Conservation (phyloP, 2,329 filamentous ascomycete species). For the Paramyrothecium sp. region DNA sequence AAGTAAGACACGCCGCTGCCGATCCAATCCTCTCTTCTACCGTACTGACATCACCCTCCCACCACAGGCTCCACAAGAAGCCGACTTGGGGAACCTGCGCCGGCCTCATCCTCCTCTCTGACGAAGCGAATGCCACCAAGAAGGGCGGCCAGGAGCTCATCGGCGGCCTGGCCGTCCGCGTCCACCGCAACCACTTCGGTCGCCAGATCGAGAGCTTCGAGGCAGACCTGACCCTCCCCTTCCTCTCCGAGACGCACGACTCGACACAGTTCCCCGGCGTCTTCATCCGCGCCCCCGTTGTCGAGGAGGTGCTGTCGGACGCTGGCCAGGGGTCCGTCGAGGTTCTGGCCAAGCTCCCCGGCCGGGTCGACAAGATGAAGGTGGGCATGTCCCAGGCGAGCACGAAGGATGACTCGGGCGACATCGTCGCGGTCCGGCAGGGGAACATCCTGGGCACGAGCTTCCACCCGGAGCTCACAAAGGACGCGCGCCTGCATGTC, state of each 20-base stretch:
- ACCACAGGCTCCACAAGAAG: slow-evolving; percentile 65
- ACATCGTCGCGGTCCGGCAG: slow-evolving; percentile 87
- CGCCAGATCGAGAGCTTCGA: slow-evolving; percentile 92
- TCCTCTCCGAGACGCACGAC: slow-evolving; percentile 46
- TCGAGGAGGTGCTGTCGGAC: slow-evolving; percentile 69
- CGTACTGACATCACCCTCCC: background rate
- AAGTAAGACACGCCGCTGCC: slow-evolving; percentile 62
- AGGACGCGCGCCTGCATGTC: slow-evolving; percentile 81
- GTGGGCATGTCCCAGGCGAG: slow-evolving; percentile 34
- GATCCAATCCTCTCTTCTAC: too few species aligned
- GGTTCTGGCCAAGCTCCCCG: slow-evolving; percentile 50
- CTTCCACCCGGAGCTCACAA: slow-evolving; percentile 92
- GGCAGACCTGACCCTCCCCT: slow-evolving; percentile 69
- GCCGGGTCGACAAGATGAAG: slow-evolving; percentile 35
- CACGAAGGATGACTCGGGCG: slow-evolving; percentile 50
- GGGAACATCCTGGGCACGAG: slow-evolving; percentile 92
- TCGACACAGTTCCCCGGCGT: slow-evolving; percentile 67
- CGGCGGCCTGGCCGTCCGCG: slow-evolving; percentile 84
- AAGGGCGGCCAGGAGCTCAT: slow-evolving; percentile 90
- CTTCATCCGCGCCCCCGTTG: slow-evolving; percentile 92
- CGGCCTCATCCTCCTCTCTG: slow-evolving; percentile 85
- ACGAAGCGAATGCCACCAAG: slow-evolving; percentile 85
- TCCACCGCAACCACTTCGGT: slow-evolving; percentile 94
- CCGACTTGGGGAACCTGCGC: slow-evolving; percentile 97
- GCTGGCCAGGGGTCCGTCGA: slow-evolving; percentile 39